phyloP scores from a whole-genome alignment of 208 protist genomes.

The Phytomonas serpens region DNA sequence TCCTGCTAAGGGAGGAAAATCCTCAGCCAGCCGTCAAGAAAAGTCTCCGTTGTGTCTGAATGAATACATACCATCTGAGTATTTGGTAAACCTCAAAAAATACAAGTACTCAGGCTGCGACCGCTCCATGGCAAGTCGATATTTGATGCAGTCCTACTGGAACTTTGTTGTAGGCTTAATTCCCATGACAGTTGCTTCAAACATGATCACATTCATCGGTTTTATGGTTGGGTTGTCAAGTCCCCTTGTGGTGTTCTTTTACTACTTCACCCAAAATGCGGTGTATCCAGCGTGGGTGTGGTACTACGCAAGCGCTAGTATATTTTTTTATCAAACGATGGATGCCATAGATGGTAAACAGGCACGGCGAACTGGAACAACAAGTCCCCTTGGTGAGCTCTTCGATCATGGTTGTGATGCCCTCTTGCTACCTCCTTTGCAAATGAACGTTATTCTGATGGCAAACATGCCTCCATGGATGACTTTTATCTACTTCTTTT shows the following conservation, averaged over 20 bases:
- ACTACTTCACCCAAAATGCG: conserved; percentile 26
- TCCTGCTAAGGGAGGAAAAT: not conserved
- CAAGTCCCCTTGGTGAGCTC: conserved; percentile 91
- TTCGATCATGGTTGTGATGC: conserved; percentile 96
- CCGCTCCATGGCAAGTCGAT: conserved; percentile 54
- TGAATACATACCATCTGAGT: conserved; percentile 55
- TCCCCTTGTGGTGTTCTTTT: conserved; percentile 42
- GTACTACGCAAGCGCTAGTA: conserved; percentile 44
- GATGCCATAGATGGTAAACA: conserved; percentile 96
- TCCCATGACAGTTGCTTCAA: conserved; percentile 84
- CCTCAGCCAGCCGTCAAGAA: not conserved
- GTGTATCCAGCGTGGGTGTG: conserved; percentile 85
- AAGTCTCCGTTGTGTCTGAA: conserved; percentile 10
- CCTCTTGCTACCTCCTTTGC: conserved; percentile 73
- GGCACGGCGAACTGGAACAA: conserved; percentile 84
- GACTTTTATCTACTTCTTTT: conserved; percentile 39
- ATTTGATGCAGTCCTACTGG: conserved; percentile 82
- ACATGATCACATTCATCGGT: conserved; percentile 79
- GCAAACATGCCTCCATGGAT: conserved; percentile 26
- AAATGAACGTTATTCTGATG: conserved; percentile 45
- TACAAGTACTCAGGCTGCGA: conserved; percentile 82
- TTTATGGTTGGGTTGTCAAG: conserved; percentile 75
- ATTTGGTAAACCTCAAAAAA: conserved; percentile 61
- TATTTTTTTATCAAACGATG: conserved; percentile 91
- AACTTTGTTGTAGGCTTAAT: conserved; percentile 78